Percentiles rank a stretch among this genome's conserved stretches.
Evolutionary conservation across 495 filamentous ascomycete species (phyloP).

Genomic region (Daldinia caldariorum): DNA sequence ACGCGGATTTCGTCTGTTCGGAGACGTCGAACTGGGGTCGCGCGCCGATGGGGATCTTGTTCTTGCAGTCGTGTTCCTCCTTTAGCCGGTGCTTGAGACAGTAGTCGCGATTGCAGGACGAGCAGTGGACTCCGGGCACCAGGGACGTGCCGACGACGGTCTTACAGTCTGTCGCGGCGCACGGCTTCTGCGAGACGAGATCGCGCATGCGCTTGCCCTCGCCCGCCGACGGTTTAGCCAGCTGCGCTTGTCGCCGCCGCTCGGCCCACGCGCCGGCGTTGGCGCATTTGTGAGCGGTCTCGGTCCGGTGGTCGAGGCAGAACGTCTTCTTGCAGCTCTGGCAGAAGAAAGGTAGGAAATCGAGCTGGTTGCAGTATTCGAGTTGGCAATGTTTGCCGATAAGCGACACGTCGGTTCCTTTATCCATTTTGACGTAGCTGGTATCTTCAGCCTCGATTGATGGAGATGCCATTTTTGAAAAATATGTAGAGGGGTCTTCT

Average conservation of each 20-base stretch:
- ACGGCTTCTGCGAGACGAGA: constrained; percentile 60
- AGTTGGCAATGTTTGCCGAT: constrained; percentile 93
- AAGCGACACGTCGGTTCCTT: constrained; percentile 77
- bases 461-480: constrained; percentile 46
- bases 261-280: constrained; percentile 88
- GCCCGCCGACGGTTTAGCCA: constrained; percentile 56
- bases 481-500: not conserved
- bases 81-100: constrained; percentile 89
- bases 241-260: constrained; percentile 67
- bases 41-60: constrained; percentile 72
- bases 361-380: constrained; percentile 89
- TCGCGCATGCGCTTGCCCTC: constrained; percentile 57
- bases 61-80: constrained; percentile 87
- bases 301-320: constrained; percentile 94
- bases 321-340: constrained; percentile 85
- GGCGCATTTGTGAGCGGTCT: constrained; percentile 81
- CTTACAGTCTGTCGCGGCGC: constrained; percentile 80
- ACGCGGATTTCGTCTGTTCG: constrained; percentile 70
- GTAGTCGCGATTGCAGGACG: constrained; percentile 82
- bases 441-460: constrained; percentile 51
- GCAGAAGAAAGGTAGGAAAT: constrained; percentile 96
- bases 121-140: constrained; percentile 81
- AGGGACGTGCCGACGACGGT: constrained; percentile 83
- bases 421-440: constrained; percentile 63
- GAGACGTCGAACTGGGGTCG: constrained; percentile 57